phyloP scores from a whole-genome alignment of 1,284 basidiomycete species.

The Heterobasidion occidentale region DNA sequence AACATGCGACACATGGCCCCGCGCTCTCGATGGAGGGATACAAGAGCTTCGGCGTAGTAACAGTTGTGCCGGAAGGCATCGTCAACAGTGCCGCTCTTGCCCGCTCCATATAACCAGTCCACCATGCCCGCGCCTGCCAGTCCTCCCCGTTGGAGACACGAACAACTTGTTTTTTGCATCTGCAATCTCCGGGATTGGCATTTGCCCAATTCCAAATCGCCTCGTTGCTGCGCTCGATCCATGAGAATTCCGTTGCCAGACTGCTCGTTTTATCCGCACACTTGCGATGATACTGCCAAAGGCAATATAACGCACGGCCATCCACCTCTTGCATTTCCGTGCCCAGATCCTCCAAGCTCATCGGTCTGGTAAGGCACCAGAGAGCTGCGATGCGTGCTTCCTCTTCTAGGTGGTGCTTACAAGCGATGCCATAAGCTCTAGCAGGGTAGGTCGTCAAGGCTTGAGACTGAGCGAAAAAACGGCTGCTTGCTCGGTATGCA shows the following conservation, averaged over 20 bases:
- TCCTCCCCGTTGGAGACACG: background rate
- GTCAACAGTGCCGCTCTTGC: background rate
- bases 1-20: background rate
- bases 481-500: background rate
- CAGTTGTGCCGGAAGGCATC: background rate
- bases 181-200: background rate
- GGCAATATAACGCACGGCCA: background rate
- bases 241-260: background rate
- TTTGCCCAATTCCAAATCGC: background rate
- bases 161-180: background rate
- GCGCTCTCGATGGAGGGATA: background rate
- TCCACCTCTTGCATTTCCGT: background rate
- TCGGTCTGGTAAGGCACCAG: background rate
- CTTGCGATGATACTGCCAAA: background rate
- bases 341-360: background rate
- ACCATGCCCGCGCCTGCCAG: background rate
- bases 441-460: background rate
- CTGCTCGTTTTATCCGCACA: background rate
- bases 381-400: conserved; percentile 3
- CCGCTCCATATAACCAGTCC: background rate
- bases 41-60: background rate
- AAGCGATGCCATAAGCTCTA: conserved; percentile 5
- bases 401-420: background rate
- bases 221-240: background rate
- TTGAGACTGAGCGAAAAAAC: background rate